Evolutionary conservation across 2,329 filamentous ascomycete genomes (phyloP).

Genomic region (Exophiala alcalophila): DNA sequence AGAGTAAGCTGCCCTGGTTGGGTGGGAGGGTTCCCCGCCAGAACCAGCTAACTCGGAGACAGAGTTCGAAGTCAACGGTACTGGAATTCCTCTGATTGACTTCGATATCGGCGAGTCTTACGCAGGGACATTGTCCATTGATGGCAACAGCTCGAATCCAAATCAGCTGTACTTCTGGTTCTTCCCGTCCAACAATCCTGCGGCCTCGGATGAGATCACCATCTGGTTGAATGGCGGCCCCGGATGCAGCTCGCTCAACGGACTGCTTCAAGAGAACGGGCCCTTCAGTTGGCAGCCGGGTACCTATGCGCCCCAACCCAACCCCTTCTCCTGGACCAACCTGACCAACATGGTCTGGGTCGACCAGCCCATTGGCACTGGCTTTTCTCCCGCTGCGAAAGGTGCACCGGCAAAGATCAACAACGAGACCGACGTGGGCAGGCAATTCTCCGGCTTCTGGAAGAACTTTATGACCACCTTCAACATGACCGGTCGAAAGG

Average conservation of each 20-base stretch:
- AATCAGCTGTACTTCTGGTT: constrained; percentile 47
- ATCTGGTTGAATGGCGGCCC: constrained; percentile 57
- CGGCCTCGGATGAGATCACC: constrained; percentile 49
- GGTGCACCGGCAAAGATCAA: constrained; percentile 43
- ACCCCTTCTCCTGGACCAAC: constrained; percentile 33
- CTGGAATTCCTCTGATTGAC: constrained; percentile 62
- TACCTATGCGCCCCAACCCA: constrained; percentile 58
- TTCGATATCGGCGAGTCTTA: constrained; percentile 62
- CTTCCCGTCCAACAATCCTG: constrained; percentile 51
- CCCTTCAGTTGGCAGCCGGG: constrained; percentile 66
- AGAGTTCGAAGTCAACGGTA: constrained; percentile 65
- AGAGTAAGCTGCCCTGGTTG: constrained; percentile 18
- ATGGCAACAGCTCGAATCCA: constrained; percentile 38
- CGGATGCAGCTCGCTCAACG: constrained; percentile 60
- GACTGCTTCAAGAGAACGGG: constrained; percentile 62
- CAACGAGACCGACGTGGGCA: constrained; percentile 46
- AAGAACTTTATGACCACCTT: constrained; percentile 57
- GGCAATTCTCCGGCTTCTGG: constrained; percentile 51
- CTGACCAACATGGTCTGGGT: constrained; percentile 34
- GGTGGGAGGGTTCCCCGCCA: constrained; percentile 9
- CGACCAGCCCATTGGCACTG: constrained; percentile 54
- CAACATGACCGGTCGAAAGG: constrained; percentile 51
- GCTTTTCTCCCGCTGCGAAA: constrained; percentile 47
- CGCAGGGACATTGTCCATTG: constrained; percentile 53
- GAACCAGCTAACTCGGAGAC: constrained; percentile 16